Conservation (phyloP, 305 asterid genomes). For the Solanum hybrid region DNA sequence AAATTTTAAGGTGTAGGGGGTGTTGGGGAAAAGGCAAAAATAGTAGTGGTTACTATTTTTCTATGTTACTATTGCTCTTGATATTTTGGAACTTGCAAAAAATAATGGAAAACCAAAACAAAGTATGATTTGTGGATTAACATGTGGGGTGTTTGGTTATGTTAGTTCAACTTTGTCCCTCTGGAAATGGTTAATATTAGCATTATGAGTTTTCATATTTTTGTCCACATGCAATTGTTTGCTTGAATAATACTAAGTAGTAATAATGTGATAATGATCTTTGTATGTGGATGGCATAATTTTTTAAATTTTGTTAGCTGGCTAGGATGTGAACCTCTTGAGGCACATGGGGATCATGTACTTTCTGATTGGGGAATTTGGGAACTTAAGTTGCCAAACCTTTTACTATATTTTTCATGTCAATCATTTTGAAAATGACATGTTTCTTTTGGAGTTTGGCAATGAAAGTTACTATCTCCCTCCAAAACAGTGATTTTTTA, state of each 20-base stretch:
- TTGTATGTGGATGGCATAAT: background rate
- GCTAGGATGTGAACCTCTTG: conserved; percentile 29
- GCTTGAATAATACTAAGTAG: background rate
- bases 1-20: background rate
- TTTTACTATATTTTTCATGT: background rate
- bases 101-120: background rate
- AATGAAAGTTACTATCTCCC: background rate
- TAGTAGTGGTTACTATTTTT: background rate
- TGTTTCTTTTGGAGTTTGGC: background rate
- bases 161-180: conserved; percentile 9
- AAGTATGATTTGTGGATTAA: background rate
- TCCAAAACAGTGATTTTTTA: background rate
- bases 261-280: background rate
- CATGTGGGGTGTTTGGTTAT: conserved; percentile 21
- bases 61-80: background rate
- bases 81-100: background rate
- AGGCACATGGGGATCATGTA: conserved; percentile 4
- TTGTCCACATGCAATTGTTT: background rate
- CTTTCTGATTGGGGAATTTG: background rate
- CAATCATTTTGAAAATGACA: background rate
- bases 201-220: background rate
- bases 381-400: background rate
- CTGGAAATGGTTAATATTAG: background rate
- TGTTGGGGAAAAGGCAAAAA: background rate
- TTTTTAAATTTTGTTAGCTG: conserved; percentile 27